A percentile compares a stretch with the other conserved stretches of the same genome.
Evolutionary conservation across 441 rosid species (phyloP).

Genomic region (Aquilaria agallochum): DNA sequence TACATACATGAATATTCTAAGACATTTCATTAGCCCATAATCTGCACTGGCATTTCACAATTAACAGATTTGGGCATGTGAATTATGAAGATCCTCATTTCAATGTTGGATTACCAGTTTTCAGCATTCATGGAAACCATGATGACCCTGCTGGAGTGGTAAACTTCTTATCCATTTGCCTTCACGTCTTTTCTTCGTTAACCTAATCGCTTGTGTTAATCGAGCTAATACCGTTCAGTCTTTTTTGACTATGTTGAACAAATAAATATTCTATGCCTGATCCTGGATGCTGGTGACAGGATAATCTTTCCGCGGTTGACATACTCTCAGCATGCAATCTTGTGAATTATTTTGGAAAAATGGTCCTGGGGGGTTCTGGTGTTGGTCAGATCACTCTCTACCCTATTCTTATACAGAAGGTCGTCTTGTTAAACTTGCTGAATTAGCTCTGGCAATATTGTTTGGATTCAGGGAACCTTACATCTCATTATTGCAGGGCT

Average conservation of each 20-base stretch:
- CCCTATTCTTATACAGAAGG: constrained; percentile 94
- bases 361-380: constrained; percentile 99
- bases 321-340: constrained; percentile 98
- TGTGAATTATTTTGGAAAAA: constrained; percentile 95
- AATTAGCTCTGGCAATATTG: constrained; percentile 4
- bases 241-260: background rate
- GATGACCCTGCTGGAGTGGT: constrained; percentile 99
- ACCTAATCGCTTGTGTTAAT: no score
- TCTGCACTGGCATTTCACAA: constrained; percentile 3
- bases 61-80: constrained; percentile 91
- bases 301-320: constrained; percentile 96
- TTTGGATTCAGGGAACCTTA: constrained; percentile 13
- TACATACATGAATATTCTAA: no score
- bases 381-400: constrained; percentile 92
- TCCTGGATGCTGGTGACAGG: constrained; percentile 51
- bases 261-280: constrained; percentile 11
- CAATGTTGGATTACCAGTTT: constrained; percentile 95
- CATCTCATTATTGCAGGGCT: constrained; percentile 50
- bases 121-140: constrained; percentile 98
- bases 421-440: constrained; percentile 23
- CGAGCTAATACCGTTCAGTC: no score
- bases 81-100: constrained; percentile 99
- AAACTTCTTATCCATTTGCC: constrained; percentile 11
- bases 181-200: no score
- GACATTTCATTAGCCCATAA: background rate